Conservation (phyloP, 2,329 filamentous ascomycete species). For the Phialemoniopsis sp. region DNA sequence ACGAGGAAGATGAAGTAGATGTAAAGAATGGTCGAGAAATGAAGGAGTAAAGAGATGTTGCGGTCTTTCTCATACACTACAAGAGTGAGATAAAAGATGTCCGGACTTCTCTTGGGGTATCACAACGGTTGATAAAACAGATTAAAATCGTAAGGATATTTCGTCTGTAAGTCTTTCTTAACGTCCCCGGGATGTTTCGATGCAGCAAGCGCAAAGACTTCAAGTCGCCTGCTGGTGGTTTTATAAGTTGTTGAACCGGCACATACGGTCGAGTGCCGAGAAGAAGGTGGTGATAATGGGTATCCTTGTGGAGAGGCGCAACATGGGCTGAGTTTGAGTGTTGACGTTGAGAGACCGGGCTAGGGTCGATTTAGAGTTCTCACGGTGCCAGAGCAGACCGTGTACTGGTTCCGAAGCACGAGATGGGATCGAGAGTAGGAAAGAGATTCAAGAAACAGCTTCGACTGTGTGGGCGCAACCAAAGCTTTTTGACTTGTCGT, state of each 20-base stretch:
- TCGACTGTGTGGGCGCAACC: too few species aligned
- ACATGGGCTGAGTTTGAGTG: background rate
- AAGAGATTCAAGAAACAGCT: too few species aligned
- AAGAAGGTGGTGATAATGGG: slow-evolving; percentile 8
- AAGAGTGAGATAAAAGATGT: background rate
- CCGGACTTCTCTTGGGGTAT: slow-evolving; percentile 3
- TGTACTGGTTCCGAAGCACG: too few species aligned
- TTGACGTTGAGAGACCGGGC: too few species aligned
- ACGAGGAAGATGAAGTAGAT: background rate
- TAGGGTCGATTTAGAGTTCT: too few species aligned
- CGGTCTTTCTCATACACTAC: background rate
- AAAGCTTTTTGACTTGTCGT: too few species aligned
- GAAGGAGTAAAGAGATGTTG: background rate
- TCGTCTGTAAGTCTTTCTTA: slow-evolving; percentile 47
- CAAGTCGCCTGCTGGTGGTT: slow-evolving; percentile 54
- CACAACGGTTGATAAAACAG: background rate
- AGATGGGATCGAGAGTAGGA: too few species aligned
- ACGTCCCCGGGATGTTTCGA: slow-evolving; percentile 28
- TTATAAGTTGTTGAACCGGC: slow-evolving; percentile 33
- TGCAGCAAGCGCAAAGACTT: slow-evolving; percentile 63
- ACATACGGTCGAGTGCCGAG: slow-evolving; percentile 37
- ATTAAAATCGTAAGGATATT: background rate
- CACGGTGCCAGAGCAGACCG: too few species aligned
- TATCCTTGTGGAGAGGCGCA: too few species aligned
- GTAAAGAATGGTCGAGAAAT: background rate